Conservation (phyloP, 345 rosid genomes). For the Raphanus sativus region DNA sequence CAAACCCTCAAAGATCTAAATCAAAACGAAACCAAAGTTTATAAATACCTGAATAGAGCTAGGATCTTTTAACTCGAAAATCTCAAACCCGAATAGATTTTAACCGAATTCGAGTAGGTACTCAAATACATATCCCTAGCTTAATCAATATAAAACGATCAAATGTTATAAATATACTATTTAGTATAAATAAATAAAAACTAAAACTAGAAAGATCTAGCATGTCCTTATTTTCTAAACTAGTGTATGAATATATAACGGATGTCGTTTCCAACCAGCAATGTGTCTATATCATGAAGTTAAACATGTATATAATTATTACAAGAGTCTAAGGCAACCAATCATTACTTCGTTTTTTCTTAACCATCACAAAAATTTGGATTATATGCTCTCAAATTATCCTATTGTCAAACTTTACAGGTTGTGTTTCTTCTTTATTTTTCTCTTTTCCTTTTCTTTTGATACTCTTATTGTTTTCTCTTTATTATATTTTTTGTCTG, state of each 20-base stretch:
- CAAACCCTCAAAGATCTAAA: no score
- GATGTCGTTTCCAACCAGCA: neutral
- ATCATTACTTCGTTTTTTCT: constrained; percentile 17
- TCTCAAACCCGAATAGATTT: no score
- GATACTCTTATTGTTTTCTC: constrained; percentile 9
- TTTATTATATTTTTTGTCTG: neutral
- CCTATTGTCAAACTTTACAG: constrained; percentile 4
- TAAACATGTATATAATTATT: neutral
- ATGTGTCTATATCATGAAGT: constrained; percentile 11
- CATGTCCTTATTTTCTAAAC: neutral
- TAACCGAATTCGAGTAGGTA: no score
- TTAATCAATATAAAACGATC: no score
- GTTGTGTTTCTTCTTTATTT: neutral
- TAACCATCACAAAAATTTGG: constrained; percentile 20
- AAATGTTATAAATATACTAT: no score
- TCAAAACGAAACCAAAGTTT: no score
- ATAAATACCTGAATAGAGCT: no score
- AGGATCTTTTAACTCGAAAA: no score
- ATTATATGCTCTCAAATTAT: constrained; percentile 12
- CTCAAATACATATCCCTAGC: no score
- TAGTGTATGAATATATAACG: neutral
- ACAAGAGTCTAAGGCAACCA: constrained; percentile 13
- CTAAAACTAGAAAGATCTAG: no score
- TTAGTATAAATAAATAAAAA: no score
- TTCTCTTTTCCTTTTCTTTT: neutral